Evolutionary conservation across 1,284 basidiomycete species (phyloP).

Genomic region (Chiua sp.): DNA sequence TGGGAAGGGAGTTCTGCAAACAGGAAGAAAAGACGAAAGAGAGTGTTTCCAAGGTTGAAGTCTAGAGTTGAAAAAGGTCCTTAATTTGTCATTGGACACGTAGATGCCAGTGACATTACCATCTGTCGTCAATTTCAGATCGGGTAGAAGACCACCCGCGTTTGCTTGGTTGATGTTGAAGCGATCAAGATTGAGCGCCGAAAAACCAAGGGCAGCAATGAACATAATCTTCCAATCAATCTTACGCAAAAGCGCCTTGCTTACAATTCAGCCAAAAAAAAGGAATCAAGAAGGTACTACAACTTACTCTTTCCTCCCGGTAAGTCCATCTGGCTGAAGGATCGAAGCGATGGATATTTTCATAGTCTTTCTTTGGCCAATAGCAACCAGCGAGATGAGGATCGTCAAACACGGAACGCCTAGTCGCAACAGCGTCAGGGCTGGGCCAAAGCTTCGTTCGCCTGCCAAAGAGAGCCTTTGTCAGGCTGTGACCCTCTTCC

Average conservation of each 20-base stretch:
- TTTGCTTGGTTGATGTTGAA: slow-evolving; percentile 67
- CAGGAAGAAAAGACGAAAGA: slow-evolving; percentile 2
- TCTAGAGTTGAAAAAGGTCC: not conserved
- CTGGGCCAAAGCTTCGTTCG: not conserved
- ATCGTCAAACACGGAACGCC: slow-evolving; percentile 63
- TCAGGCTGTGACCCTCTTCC: slow-evolving; percentile 1
- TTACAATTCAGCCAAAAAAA: not conserved
- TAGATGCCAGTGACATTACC: slow-evolving; percentile 32
- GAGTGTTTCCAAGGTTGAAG: slow-evolving; percentile 1
- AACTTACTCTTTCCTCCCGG: slow-evolving; percentile 61
- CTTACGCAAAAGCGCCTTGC: slow-evolving; percentile 44
- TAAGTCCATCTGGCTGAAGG: slow-evolving; percentile 71
- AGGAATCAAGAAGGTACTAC: not conserved
- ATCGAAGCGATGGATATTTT: slow-evolving; percentile 71
- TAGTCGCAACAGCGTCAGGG: slow-evolving; percentile 25
- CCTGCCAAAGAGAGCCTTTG: slow-evolving; percentile 1
- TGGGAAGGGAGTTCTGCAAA: slow-evolving; percentile 3
- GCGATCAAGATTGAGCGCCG: slow-evolving; percentile 49
- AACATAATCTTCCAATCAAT: slow-evolving; percentile 56
- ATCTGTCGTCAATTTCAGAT: slow-evolving; percentile 64
- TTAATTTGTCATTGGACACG: not conserved
- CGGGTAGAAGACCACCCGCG: slow-evolving; percentile 67
- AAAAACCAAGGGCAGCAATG: slow-evolving; percentile 53
- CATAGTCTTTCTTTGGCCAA: slow-evolving; percentile 59
- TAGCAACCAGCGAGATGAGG: slow-evolving; percentile 55